These are phyloP conservation scores for Phoma herbarum DNA, from an alignment of 2,329 filamentous ascomycete genomes.

Conservation along the genomic window DNA sequence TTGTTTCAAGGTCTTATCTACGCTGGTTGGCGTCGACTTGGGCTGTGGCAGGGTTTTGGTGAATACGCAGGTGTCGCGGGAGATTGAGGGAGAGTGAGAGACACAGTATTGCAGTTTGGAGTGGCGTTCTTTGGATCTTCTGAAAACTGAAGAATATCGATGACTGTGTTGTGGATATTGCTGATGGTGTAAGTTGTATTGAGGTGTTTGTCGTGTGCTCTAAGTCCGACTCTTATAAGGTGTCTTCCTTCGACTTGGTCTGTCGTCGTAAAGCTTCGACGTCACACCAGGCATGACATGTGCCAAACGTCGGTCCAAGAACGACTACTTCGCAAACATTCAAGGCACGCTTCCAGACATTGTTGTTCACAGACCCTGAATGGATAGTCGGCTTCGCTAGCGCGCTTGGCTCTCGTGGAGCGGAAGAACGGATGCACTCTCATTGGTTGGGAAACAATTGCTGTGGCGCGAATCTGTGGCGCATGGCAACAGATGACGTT, in stretches of 20 bases:
- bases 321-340: neutral
- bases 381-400: slow-evolving; percentile 15
- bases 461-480: slow-evolving; percentile 13
- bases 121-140: too few relatives aligned
- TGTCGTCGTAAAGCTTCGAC: neutral
- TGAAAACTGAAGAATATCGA: neutral
- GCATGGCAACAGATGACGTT: slow-evolving; percentile 7
- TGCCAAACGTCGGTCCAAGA: slow-evolving; percentile 10
- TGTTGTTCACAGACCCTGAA: slow-evolving; percentile 4
- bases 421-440: neutral
- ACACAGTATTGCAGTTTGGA: slow-evolving; percentile 1
- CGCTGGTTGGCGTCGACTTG: slow-evolving; percentile 8
- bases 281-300: slow-evolving; percentile 17
- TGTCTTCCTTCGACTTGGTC: neutral
- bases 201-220: neutral
- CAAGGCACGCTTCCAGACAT: slow-evolving; percentile 3
- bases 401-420: slow-evolving; percentile 11
- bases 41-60: neutral
- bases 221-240: slow-evolving; percentile 3
- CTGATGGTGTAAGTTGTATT: neutral
- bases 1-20: neutral
- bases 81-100: neutral
- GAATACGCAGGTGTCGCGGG: neutral
- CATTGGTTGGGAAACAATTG: neutral
- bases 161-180: neutral